Evolutionary conservation across 2,329 filamentous ascomycete genomes (phyloP).

Genomic region (Lachnellula occidentalis): DNA sequence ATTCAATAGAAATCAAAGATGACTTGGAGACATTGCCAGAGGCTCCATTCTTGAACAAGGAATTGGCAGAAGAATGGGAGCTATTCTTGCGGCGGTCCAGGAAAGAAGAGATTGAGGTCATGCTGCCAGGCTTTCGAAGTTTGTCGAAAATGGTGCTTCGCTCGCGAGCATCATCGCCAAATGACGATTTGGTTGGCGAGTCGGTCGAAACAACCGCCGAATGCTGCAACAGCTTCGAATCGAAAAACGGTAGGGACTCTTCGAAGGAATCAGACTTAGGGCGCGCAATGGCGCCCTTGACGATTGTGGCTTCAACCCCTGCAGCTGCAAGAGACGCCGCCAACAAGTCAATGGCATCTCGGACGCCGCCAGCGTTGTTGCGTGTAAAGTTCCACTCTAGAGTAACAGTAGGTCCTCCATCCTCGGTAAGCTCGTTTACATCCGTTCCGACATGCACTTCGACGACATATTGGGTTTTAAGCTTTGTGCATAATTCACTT

Average conservation of each 20-base stretch:
- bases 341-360: slow-evolving; percentile 93
- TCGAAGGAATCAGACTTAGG: slow-evolving; percentile 99
- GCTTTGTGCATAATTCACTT: slow-evolving; percentile 72
- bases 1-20: slow-evolving; percentile 92
- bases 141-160: slow-evolving; percentile 83
- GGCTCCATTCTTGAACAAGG: slow-evolving; percentile 80
- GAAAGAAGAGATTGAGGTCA: slow-evolving; percentile 93
- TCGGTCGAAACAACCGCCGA: slow-evolving; percentile 76
- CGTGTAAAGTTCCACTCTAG: slow-evolving; percentile 82
- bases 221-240: slow-evolving; percentile 92
- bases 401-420: slow-evolving; percentile 52
- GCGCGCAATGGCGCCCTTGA: slow-evolving; percentile 94
- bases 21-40: slow-evolving; percentile 89
- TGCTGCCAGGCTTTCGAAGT: slow-evolving; percentile 89
- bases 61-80: slow-evolving; percentile 72
- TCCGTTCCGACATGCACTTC: slow-evolving; percentile 71
- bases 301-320: slow-evolving; percentile 78
- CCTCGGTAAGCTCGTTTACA: slow-evolving; percentile 51
- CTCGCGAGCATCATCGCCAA: slow-evolving; percentile 75
- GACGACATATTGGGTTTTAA: slow-evolving; percentile 89
- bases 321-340: slow-evolving; percentile 80
- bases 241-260: slow-evolving; percentile 92
- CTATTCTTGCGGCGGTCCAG: slow-evolving; percentile 93
- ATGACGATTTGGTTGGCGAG: slow-evolving; percentile 80
- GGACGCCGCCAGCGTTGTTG: slow-evolving; percentile 92